A percentile compares a stretch with the other conserved stretches of the same genome.
Evolutionary conservation across 2,329 filamentous ascomycete species (phyloP).

Genomic region (Plectosphaerella sp.): DNA sequence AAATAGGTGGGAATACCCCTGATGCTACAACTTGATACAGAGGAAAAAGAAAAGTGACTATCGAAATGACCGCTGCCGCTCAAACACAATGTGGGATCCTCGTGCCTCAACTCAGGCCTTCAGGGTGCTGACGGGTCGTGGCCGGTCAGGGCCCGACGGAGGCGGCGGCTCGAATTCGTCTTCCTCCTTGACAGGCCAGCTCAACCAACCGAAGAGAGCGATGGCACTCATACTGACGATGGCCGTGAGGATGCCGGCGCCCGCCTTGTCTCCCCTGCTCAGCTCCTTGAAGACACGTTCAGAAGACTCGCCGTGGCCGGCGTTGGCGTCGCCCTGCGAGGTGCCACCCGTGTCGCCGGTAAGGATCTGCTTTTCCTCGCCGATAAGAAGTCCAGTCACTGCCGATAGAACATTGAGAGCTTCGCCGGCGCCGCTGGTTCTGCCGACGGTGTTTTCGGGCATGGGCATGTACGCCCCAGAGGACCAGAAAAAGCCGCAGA

Average conservation of each 20-base stretch:
- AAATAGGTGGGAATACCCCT: too few relatives aligned
- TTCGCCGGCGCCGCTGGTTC: slow-evolving; percentile 53
- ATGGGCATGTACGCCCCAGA: slow-evolving; percentile 28
- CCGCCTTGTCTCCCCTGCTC: slow-evolving; percentile 60
- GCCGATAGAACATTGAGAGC: slow-evolving; percentile 53
- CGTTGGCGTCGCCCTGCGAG: slow-evolving; percentile 32
- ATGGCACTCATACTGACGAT: slow-evolving; percentile 50
- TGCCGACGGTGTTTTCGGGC: slow-evolving; percentile 39
- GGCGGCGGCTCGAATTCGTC: background rate
- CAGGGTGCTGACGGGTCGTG: background rate
- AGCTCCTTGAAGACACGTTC: slow-evolving; percentile 13
- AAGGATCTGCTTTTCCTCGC: slow-evolving; percentile 31
- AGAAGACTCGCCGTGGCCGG: slow-evolving; percentile 5
- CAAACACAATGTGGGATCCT: too few relatives aligned
- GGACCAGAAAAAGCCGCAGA: slow-evolving; percentile 63
- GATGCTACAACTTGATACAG: too few relatives aligned
- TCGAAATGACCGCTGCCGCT: too few relatives aligned
- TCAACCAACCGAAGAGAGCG: slow-evolving; percentile 43
- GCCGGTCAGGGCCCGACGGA: background rate
- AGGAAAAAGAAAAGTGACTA: too few relatives aligned
- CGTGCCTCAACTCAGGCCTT: background rate
- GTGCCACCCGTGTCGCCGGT: slow-evolving; percentile 48
- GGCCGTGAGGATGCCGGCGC: slow-evolving; percentile 61
- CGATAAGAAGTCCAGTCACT: slow-evolving; percentile 43
- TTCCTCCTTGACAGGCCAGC: background rate